phyloP scores from a whole-genome alignment of 352 stramenopile genomes.

The Globisporangium paroecandrum region DNA sequence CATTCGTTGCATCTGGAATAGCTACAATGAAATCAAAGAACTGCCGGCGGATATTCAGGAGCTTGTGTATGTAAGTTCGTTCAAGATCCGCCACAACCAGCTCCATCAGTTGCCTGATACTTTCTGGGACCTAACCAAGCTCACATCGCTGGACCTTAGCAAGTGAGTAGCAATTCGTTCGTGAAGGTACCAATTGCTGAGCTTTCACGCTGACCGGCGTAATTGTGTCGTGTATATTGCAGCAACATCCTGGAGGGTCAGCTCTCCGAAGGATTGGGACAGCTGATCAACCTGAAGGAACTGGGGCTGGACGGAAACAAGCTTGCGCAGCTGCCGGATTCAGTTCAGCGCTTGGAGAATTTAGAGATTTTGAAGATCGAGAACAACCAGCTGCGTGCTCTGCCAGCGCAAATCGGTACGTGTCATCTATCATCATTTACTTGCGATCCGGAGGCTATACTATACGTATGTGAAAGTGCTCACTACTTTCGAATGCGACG shows the following conservation, averaged over 20 bases:
- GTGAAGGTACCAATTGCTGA: too few relatives aligned
- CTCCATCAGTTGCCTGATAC: constrained; percentile 43
- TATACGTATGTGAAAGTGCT: neutral
- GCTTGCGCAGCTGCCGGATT: constrained; percentile 50
- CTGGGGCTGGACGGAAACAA: constrained; percentile 67
- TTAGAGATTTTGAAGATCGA: constrained; percentile 67
- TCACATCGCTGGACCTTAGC: constrained; percentile 73
- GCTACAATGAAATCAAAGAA: constrained; percentile 72
- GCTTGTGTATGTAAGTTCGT: constrained; percentile 45
- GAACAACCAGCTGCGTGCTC: constrained; percentile 44
- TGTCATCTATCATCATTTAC: neutral
- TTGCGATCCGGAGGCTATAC: neutral
- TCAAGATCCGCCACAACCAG: constrained; percentile 78
- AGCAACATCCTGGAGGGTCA: constrained; percentile 60
- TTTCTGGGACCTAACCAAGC: constrained; percentile 53
- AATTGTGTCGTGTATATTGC: constrained; percentile 13
- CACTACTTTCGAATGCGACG: neutral
- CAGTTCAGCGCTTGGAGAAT: constrained; percentile 33
- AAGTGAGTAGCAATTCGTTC: constrained; percentile 43
- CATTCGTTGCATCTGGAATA: constrained; percentile 11
- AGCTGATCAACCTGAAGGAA: constrained; percentile 57
- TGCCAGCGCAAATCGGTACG: constrained; percentile 55
- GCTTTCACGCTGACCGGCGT: neutral
- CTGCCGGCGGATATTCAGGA: constrained; percentile 46
- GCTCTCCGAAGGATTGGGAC: constrained; percentile 45